phyloP scores from a whole-genome alignment of 148 eudicot genomes.

The Persicaria maculosa region DNA sequence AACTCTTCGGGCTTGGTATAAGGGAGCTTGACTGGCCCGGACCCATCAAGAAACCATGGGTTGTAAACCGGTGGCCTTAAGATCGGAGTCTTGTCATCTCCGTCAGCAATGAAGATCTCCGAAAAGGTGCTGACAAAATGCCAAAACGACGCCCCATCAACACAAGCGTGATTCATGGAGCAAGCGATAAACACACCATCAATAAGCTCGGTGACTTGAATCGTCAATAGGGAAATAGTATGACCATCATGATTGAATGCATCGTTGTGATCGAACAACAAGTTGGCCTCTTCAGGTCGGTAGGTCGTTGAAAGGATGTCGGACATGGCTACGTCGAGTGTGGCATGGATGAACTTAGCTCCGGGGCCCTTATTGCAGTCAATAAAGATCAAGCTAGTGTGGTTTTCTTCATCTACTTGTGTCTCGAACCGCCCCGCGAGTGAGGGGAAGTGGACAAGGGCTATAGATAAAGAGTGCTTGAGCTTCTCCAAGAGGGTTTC shows the following conservation, averaged over 20 bases:
- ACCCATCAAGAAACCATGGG: conserved; percentile 14
- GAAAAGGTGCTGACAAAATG: conserved; percentile 17
- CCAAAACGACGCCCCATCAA: conserved; percentile 15
- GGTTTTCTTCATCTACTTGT: neutral
- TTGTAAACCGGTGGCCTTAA: conserved; percentile 3
- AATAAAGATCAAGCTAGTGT: conserved; percentile 1
- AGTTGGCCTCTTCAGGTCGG: neutral
- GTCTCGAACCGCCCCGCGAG: neutral
- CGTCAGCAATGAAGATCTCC: conserved; percentile 12
- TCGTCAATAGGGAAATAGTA: neutral
- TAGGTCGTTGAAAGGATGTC: neutral
- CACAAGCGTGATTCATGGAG: neutral
- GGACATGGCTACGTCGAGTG: neutral
- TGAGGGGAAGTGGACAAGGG: conserved; percentile 6
- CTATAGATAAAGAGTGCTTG: conserved; percentile 1
- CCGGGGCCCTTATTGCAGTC: neutral
- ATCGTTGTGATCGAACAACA: conserved; percentile 6
- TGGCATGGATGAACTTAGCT: conserved; percentile 4
- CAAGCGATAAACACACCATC: conserved; percentile 4
- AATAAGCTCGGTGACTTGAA: neutral
- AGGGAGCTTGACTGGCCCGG: conserved; percentile 15
- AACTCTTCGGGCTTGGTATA: conserved; percentile 15
- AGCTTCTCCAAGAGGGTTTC: neutral
- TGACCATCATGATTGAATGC: conserved; percentile 13
- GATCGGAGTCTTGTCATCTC: neutral